Evolutionary conservation across 2,329 filamentous ascomycete genomes (phyloP), one percentile per base, ranked within the genome.

Genomic region (Fusarium mexicanum): DNA sequence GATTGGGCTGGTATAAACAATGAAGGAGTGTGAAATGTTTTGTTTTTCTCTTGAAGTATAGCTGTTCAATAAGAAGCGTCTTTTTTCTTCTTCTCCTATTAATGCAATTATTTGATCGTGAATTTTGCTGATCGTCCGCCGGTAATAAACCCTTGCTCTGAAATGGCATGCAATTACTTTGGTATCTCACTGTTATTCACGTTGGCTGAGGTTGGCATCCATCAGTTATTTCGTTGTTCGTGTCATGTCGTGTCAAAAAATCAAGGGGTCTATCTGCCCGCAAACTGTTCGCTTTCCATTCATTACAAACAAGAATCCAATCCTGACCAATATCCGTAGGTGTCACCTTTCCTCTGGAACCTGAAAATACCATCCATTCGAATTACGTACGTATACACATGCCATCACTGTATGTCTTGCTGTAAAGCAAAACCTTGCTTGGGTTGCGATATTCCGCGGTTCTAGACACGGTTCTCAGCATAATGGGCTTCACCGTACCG

Each of bases 41-140:
- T 66, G 5, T 48, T 62, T 66, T 68, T 63, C 59, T 65, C 64
- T 70, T 65, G 64, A 74, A 66, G 73, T 75, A 67, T 72, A 69
- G 65, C 62, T 69, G 61, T 75, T 77, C 65, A 71, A 75, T 68
- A 72, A 61, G 59, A 75, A 76, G 75, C 75, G 73, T 64, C 26
- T 54, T 38, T 58, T 64, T 29, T 61, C 29, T 29, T 57, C 33
- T 35, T 35, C 33, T 35, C 22, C 24, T 37, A n/a, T 46, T 50
- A n/a, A n/a, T 22, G 17, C 26, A 29, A 33, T 24, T 64, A 29
- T 38, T 24, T 64, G 22, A 24, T 31, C 18, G 14, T 46, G 18
- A 44, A 26, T 20, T 16, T 29, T 40, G 18, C 41, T 60, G 14
- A 33, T 31, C 17, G 24, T 11, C 14, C 13, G 16, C 33, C 26